A percentile compares a stretch with the other conserved stretches of the same genome.
These are phyloP conservation scores for Sonneratia alba DNA, from an alignment of 345 rosid species.

Conservation along the genomic window DNA sequence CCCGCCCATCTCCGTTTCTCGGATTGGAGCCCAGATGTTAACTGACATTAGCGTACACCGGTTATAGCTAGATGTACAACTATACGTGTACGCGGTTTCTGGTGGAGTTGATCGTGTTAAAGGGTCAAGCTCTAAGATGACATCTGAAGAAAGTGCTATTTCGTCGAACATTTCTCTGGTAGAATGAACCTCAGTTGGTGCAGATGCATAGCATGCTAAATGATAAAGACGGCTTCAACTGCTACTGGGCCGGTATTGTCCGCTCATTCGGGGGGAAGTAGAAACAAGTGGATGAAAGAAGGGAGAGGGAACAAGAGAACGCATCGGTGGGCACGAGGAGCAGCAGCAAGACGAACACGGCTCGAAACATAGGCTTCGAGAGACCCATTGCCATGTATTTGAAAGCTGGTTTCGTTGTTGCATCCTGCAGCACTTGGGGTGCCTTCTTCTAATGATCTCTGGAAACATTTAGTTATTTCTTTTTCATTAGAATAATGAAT, in stretches of 20 bases:
- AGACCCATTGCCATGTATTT: neutral
- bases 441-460: too few species aligned
- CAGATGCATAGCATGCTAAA: too few species aligned
- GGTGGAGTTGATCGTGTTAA: too few species aligned
- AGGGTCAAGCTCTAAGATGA: too few species aligned
- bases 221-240: too few species aligned
- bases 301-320: neutral
- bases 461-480: neutral
- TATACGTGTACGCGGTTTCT: too few species aligned
- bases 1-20: constrained; percentile 7
- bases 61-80: too few species aligned
- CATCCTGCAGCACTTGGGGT: neutral
- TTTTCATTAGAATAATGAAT: neutral
- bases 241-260: too few species aligned
- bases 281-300: neutral
- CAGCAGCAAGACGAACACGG: neutral
- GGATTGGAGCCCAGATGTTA: neutral
- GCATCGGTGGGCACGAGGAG: neutral
- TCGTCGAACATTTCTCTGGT: neutral
- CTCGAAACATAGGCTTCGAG: neutral
- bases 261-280: neutral
- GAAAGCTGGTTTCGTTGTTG: neutral
- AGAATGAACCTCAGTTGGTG: too few species aligned
- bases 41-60: neutral
- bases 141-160: too few species aligned